A percentile compares a stretch with the other conserved stretches of the same genome.
These are phyloP conservation scores for Aphanomyces cochlioides DNA, from an alignment of 352 stramenopile species.

Conservation along the genomic window DNA sequence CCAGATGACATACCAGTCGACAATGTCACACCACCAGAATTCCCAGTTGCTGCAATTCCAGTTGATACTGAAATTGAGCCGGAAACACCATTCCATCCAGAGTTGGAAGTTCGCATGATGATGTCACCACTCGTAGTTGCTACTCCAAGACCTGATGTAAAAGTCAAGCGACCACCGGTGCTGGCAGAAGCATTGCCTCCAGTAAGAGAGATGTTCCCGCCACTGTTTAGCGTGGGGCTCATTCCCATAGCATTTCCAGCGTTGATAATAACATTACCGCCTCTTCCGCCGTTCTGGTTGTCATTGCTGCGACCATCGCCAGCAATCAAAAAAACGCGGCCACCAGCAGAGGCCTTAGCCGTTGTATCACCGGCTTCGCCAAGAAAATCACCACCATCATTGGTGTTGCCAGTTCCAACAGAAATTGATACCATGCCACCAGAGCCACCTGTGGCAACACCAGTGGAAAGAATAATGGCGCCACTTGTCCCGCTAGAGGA, in stretches of 20 bases:
- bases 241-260: slow-evolving; percentile 57
- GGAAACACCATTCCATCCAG: slow-evolving; percentile 49
- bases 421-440: slow-evolving; percentile 60
- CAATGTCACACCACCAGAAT: slow-evolving; percentile 67
- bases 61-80: slow-evolving; percentile 47
- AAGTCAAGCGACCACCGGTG: slow-evolving; percentile 49
- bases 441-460: slow-evolving; percentile 48
- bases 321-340: slow-evolving; percentile 45
- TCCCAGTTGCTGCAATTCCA: slow-evolving; percentile 41
- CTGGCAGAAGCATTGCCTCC: slow-evolving; percentile 47
- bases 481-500: slow-evolving; percentile 59
- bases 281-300: slow-evolving; percentile 57
- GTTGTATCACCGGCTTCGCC: slow-evolving; percentile 62
- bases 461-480: slow-evolving; percentile 62
- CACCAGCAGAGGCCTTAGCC: slow-evolving; percentile 41
- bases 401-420: slow-evolving; percentile 52
- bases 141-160: slow-evolving; percentile 48
- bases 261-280: slow-evolving; percentile 59
- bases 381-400: slow-evolving; percentile 62
- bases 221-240: slow-evolving; percentile 41
- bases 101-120: slow-evolving; percentile 52
- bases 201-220: slow-evolving; percentile 45
- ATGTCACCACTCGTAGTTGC: slow-evolving; percentile 53
- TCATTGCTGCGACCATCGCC: slow-evolving; percentile 46
- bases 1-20: slow-evolving; percentile 53